phyloP scores from a whole-genome alignment of 73 alveolate genomes.

The Blepharisma stoltei region DNA sequence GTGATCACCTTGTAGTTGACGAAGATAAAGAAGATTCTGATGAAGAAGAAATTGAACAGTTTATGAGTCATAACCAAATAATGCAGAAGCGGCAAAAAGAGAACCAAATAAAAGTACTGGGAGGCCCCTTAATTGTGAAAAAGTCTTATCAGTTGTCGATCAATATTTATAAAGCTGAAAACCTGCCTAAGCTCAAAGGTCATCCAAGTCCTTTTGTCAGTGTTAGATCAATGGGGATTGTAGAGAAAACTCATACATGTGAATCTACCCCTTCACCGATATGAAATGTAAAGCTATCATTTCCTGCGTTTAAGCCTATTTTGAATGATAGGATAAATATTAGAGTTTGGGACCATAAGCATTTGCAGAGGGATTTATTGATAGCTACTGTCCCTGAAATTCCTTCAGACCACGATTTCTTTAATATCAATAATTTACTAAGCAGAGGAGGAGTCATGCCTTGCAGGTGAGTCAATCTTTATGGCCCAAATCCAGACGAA shows the following conservation, averaged over 20 bases:
- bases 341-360: slow-evolving; percentile 79
- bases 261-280: slow-evolving; percentile 68
- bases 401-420: slow-evolving; percentile 73
- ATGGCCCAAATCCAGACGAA: slow-evolving; percentile 78
- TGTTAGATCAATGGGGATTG: slow-evolving; percentile 74
- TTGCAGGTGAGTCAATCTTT: slow-evolving; percentile 79
- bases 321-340: slow-evolving; percentile 83
- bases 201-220: slow-evolving; percentile 63
- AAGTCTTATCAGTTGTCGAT: slow-evolving; percentile 75
- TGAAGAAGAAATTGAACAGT: slow-evolving; percentile 67
- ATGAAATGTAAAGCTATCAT: slow-evolving; percentile 58
- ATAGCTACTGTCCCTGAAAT: slow-evolving; percentile 87
- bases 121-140: slow-evolving; percentile 46
- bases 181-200: slow-evolving; percentile 41
- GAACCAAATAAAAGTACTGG: slow-evolving; percentile 38
- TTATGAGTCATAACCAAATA: slow-evolving; percentile 50
- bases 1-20: slow-evolving; percentile 71
- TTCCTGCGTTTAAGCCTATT: slow-evolving; percentile 82
- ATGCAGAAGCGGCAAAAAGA: slow-evolving; percentile 51
- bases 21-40: slow-evolving; percentile 70
- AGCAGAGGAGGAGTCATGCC: slow-evolving; percentile 83
- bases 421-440: slow-evolving; percentile 71
- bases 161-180: slow-evolving; percentile 79
- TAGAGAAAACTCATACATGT: slow-evolving; percentile 56
- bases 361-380: slow-evolving; percentile 58